phyloP scores from a whole-genome alignment of 2,329 filamentous ascomycete species.

The Xylariales sp. region DNA sequence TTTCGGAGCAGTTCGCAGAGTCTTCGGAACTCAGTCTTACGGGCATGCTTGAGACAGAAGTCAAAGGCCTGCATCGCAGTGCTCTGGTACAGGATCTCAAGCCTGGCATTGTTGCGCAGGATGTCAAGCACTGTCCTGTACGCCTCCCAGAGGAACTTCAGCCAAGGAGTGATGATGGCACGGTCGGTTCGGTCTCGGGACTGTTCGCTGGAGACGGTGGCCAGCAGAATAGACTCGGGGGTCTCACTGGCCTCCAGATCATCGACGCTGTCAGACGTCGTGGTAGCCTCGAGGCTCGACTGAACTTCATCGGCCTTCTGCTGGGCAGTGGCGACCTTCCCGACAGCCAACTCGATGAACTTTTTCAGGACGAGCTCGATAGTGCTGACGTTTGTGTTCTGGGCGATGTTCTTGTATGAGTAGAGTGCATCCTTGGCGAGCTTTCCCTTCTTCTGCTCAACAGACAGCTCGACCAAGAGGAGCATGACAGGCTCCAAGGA shows the following conservation, averaged over 20 bases:
- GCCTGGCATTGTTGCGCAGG: conserved; percentile 95
- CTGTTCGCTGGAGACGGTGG: conserved; percentile 96
- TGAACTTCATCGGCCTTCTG: conserved; percentile 94
- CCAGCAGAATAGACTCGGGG: conserved; percentile 94
- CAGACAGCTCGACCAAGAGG: conserved; percentile 92
- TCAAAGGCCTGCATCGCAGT: conserved; percentile 98
- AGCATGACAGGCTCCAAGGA: conserved; percentile 98
- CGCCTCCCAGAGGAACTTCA: conserved; percentile 99
- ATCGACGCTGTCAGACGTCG: conserved; percentile 72
- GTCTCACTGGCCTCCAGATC: conserved; percentile 97
- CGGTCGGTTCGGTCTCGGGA: conserved; percentile 95
- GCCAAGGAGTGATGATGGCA: conserved; percentile 96
- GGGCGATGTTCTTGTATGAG: conserved; percentile 99
- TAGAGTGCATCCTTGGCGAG: conserved; percentile 97
- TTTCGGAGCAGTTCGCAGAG: conserved; percentile 97
- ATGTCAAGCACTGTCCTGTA: conserved; percentile 98
- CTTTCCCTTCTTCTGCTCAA: conserved; percentile 97
- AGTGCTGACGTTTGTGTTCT: conserved; percentile 97
- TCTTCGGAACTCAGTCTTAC: conserved; percentile 98
- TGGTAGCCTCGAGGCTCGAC: conserved; percentile 73
- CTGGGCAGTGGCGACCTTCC: conserved; percentile 94
- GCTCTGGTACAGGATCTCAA: conserved; percentile 97
- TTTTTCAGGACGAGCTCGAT: conserved; percentile 97
- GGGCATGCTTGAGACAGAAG: conserved; percentile 96
- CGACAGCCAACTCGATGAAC: conserved; percentile 95